Conservation (phyloP, 2,329 filamentous ascomycete genomes). For the Colletotrichum sp. region DNA sequence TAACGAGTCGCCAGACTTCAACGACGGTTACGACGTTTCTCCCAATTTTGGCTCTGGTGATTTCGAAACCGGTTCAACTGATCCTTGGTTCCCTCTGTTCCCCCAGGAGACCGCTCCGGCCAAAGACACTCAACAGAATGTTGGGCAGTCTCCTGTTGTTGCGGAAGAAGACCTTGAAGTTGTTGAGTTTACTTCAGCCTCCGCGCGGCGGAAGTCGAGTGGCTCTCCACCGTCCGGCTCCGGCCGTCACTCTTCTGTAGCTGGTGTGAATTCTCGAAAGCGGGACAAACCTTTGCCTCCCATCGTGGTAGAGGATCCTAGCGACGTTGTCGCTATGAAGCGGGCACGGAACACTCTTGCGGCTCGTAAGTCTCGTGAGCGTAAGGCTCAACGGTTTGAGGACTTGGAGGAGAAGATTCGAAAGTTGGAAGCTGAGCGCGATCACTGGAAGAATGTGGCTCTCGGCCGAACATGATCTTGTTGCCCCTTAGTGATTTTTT, state of each 20-base stretch:
- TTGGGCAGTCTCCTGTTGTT: slow-evolving; percentile 45
- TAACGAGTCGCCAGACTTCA: slow-evolving; percentile 77
- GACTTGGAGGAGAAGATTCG: slow-evolving; percentile 76
- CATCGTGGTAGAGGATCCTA: slow-evolving; percentile 76
- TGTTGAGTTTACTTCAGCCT: slow-evolving; percentile 38
- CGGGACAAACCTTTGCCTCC: slow-evolving; percentile 82
- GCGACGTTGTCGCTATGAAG: slow-evolving; percentile 83
- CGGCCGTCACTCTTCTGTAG: slow-evolving; percentile 68
- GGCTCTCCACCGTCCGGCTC: slow-evolving; percentile 46
- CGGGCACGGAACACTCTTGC: slow-evolving; percentile 91
- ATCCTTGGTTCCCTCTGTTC: slow-evolving; percentile 77
- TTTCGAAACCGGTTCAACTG: slow-evolving; percentile 55
- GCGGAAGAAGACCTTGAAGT: slow-evolving; percentile 56
- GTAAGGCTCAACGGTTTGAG: slow-evolving; percentile 80
- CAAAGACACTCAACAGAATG: slow-evolving; percentile 23
- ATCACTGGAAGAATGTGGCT: slow-evolving; percentile 68
- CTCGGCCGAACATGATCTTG: slow-evolving; percentile 29
- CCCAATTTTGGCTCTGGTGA: slow-evolving; percentile 41
- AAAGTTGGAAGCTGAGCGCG: slow-evolving; percentile 69
- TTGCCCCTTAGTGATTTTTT: background rate
- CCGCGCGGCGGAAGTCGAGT: slow-evolving; percentile 52
- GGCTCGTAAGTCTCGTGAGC: slow-evolving; percentile 89
- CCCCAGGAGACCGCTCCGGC: slow-evolving; percentile 44
- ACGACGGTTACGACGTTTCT: slow-evolving; percentile 74
- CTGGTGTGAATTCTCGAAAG: slow-evolving; percentile 75